Evolutionary conservation across 23 red algal genomes (phyloP), one percentile per base, ranked within the genome.

Genomic region (Porphyridium purpureum): DNA sequence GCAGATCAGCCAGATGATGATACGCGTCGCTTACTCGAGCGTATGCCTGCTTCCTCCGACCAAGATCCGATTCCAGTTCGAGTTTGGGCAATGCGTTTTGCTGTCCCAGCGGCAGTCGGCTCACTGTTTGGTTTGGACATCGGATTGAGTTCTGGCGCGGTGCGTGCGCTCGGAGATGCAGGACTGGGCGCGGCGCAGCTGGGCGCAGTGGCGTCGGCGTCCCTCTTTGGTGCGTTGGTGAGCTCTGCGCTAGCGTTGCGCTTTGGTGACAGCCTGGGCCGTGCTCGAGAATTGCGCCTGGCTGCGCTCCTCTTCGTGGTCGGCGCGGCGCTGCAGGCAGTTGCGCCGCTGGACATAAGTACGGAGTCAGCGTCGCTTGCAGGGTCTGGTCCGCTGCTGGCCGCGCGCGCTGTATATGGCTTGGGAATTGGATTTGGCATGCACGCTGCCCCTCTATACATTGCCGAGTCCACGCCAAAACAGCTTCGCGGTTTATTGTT

Each of bases 361-460:
- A n/a, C n/a, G n/a, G n/a, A n/a, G n/a, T n/a, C n/a, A n/a, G n/a
- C n/a, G n/a, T n/a, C n/a, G n/a, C n/a, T n/a, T n/a, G 11, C 38
- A 11, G 38, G 38, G 38, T 44, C 17, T 44, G 24, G 29, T 4
- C 17, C 46, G 21, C 28, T 69, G 5, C 27, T 69, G 35, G 11
- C 54, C 8, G 64, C 15, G 24, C 50, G 64, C 33, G 6, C 54
- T 2, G 14, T 69, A 4, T 69, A 54, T 38, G 64, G 64, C 46
- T 31, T 34, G 9, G 64, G 64, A 14, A 69, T 69, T 57, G 64
- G 64, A 14, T 31, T 57, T 14, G 40, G 42, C 14, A 69, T 69
- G 64, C 64, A 69, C 50, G 64, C 64, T 28, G 52, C 29, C 29
- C 64, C 64, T 20, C 50, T 69, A 31, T 69, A 55, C 9, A 69